These are phyloP conservation scores for Botryotinia convoluta DNA, from an alignment of 2,329 filamentous ascomycete genomes.

Conservation along the genomic window DNA sequence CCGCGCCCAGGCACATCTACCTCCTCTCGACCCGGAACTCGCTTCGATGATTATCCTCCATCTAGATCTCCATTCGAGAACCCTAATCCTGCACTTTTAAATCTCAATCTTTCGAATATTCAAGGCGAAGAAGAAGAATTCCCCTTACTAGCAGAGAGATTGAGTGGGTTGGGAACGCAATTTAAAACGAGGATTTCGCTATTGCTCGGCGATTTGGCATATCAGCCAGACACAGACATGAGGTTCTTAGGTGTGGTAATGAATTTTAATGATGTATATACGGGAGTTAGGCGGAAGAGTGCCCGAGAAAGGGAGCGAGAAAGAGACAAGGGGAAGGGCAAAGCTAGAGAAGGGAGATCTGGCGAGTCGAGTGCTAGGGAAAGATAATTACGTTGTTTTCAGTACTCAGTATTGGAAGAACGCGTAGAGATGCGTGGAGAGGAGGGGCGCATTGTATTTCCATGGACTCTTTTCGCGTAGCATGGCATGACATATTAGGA, in stretches of 20 bases:
- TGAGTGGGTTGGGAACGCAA: conserved; percentile 68
- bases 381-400: background rate
- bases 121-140: conserved; percentile 52
- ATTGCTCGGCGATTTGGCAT: conserved; percentile 83
- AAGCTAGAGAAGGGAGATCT: background rate
- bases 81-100: conserved; percentile 28
- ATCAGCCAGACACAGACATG: conserved; percentile 94
- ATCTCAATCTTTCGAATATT: conserved; percentile 42
- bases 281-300: conserved; percentile 53
- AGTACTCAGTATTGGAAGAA: background rate
- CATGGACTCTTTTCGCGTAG: background rate
- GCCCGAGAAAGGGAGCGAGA: background rate
- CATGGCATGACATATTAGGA: background rate
- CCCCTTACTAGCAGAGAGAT: conserved; percentile 69
- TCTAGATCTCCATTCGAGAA: conserved; percentile 12
- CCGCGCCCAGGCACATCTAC: conserved; percentile 28
- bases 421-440: background rate
- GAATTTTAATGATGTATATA: conserved; percentile 98
- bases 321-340: conserved; percentile 11
- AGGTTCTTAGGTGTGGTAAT: conserved; percentile 93
- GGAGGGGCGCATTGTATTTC: conserved; percentile 7
- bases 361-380: conserved; percentile 1
- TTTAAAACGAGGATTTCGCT: conserved; percentile 78
- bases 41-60: conserved; percentile 30
- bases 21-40: conserved; percentile 35